Conservation (phyloP, 2,329 filamentous ascomycete species). For the Pseudogymnoascus sp. region DNA sequence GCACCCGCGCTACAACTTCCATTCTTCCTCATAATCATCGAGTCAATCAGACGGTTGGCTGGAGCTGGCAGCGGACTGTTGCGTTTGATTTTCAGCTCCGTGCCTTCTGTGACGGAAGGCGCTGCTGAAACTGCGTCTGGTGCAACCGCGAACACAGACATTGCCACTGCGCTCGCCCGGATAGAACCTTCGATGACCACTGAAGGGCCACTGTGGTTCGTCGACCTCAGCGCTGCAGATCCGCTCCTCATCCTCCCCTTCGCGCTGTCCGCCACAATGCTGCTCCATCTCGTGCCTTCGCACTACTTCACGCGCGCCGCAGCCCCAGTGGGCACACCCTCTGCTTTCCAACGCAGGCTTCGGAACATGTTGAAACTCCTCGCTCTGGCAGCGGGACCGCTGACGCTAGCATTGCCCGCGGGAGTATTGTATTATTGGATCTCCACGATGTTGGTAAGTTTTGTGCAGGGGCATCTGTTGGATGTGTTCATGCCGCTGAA, state of each 20-base stretch:
- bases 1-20: slow-evolving; percentile 35
- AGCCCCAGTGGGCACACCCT: slow-evolving; percentile 5
- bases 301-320: slow-evolving; percentile 12
- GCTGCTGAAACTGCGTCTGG: slow-evolving; percentile 1
- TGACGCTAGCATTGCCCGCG: slow-evolving; percentile 34
- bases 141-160: slow-evolving; percentile 12
- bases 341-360: slow-evolving; percentile 22
- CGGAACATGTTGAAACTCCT: slow-evolving; percentile 31
- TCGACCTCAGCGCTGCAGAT: slow-evolving; percentile 47
- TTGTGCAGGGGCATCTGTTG: slow-evolving; percentile 33
- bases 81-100: slow-evolving; percentile 26
- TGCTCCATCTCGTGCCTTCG: slow-evolving; percentile 36
- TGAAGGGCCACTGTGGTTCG: slow-evolving; percentile 56
- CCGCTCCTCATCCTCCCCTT: slow-evolving; percentile 42
- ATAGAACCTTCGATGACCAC: slow-evolving; percentile 43
- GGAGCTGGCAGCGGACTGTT: slow-evolving; percentile 36
- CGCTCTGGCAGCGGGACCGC: slow-evolving; percentile 34
- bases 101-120: background rate
- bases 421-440: slow-evolving; percentile 45
- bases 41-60: slow-evolving; percentile 40
- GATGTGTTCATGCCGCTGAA: slow-evolving; percentile 34
- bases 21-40: slow-evolving; percentile 40
- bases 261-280: slow-evolving; percentile 40
- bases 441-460: slow-evolving; percentile 36
- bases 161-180: slow-evolving; percentile 20